Evolutionary conservation across 2,329 filamentous ascomycete species (phyloP).

Genomic region (Penicillium sp.): DNA sequence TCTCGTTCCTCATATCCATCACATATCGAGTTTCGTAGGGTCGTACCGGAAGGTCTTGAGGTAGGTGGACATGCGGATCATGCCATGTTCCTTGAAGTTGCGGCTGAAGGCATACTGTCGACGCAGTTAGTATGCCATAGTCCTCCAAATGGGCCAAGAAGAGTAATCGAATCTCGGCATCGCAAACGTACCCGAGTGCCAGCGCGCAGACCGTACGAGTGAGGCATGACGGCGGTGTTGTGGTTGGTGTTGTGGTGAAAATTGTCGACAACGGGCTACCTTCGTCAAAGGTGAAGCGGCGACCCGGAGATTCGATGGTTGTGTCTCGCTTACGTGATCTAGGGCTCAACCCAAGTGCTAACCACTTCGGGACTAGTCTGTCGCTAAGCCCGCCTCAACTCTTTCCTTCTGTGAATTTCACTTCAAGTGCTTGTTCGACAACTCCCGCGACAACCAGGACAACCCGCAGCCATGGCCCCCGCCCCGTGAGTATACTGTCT

Average conservation of each 20-base stretch:
- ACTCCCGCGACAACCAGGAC: constrained; percentile 36
- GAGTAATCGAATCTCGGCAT: constrained; percentile 1
- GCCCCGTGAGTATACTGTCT: constrained; percentile 38
- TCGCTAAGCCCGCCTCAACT: constrained; percentile 14
- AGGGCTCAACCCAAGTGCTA: constrained; percentile 16
- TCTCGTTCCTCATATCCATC: constrained; percentile 18
- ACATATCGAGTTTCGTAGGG: constrained; percentile 14
- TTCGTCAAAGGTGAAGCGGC: constrained; percentile 13
- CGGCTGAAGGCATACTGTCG: constrained; percentile 83
- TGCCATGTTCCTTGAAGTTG: constrained; percentile 90
- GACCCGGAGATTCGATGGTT: constrained; percentile 3
- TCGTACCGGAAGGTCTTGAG: constrained; percentile 83
- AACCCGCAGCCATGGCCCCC: constrained; percentile 42
- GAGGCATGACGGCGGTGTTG: constrained; percentile 69
- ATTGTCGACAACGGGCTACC: constrained; percentile 34
- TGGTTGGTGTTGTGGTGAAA: constrained; percentile 35
- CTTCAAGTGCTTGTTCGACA: constrained; percentile 29
- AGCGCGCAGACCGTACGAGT: constrained; percentile 79
- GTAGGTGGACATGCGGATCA: constrained; percentile 91
- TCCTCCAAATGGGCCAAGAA: constrained; percentile 15
- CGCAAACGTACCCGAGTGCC: constrained; percentile 69
- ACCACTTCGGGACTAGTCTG: constrained; percentile 3
- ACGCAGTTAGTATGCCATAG: constrained; percentile 31
- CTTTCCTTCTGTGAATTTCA: constrained; percentile 20
- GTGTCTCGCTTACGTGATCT: not conserved